Evolutionary conservation across 2,329 filamentous ascomycete species (phyloP).

Genomic region (Cercospora beticola): DNA sequence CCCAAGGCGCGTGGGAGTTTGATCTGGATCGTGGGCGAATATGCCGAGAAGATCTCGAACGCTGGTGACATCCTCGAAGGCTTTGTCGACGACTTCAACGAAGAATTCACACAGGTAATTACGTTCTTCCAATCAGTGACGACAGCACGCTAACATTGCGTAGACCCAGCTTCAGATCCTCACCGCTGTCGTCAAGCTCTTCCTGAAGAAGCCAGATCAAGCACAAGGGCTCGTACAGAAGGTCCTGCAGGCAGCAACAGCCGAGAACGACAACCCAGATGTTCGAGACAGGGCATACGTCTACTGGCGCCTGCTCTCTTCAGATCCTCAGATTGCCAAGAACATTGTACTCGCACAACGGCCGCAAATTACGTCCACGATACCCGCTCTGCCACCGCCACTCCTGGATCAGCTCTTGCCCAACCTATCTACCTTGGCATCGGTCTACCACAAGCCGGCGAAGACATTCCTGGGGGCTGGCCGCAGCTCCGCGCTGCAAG

Average conservation of each 20-base stretch:
- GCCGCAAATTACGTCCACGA: conserved; percentile 90
- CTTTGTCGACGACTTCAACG: conserved; percentile 91
- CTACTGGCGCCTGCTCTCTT: conserved; percentile 95
- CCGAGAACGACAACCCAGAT: conserved; percentile 95
- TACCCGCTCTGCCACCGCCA: conserved; percentile 78
- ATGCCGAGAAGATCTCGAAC: conserved; percentile 98
- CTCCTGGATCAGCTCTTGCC: conserved; percentile 86
- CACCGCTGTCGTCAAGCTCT: conserved; percentile 94
- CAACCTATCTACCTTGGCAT: conserved; percentile 91
- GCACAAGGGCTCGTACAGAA: conserved; percentile 91
- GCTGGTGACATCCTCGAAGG: conserved; percentile 89
- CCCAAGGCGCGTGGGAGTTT: conserved; percentile 84
- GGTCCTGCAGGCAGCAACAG: conserved; percentile 87
- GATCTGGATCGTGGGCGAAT: conserved; percentile 99
- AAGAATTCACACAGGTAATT: conserved; percentile 88
- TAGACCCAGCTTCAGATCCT: conserved; percentile 97
- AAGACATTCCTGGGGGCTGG: conserved; percentile 98
- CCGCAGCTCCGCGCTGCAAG: conserved; percentile 89
- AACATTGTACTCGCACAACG: conserved; percentile 91
- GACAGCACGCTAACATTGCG: conserved; percentile 34
- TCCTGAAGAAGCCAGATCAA: conserved; percentile 92
- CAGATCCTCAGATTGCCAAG: conserved; percentile 86
- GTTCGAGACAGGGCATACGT: conserved; percentile 96
- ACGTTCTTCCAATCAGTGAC: background rate
- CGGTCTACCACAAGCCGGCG: conserved; percentile 96